Base-by-base conservation (phyloP, 2,329 filamentous ascomycete genomes). In the Fusarium sp. region DNA sequence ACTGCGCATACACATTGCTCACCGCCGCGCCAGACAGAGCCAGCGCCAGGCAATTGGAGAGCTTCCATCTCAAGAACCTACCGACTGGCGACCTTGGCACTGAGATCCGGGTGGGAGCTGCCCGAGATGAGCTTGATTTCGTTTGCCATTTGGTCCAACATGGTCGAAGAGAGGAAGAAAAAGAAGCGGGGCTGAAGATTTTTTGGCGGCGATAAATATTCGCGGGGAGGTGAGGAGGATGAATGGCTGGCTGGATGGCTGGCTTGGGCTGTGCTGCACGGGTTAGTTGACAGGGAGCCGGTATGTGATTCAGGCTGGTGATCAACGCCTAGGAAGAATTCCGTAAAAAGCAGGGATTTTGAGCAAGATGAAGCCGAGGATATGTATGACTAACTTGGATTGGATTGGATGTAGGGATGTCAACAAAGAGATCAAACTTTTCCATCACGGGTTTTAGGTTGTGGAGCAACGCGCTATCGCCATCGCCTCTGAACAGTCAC, bases 41-140 rank as follows among this genome's bases (percentile, higher is more conserved):
- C 27, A 32, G 48, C 48, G 48, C 48, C 48, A 20, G 48, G 7
- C 48, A 23, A 32, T 18, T 10, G 8, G 41, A 25, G 61, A 65
- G 52, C 58, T 35, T 30, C 48, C 23, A 52, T 68, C 37, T 67
- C 63, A 50, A 79, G 34, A n/a, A 72, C 83, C 73, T 83, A 86
- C 85, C 85, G 83, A 66, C 80, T 82, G 62, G 85, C 85, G 70
- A 86, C 84, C 78, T 84, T 84, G 73, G 82, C 82, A 79, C 85
- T 87, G 72, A 88, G 83, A 68, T 86, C 84, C 66, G 84, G 84
- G 80, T 87, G 86, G 80, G 84, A 87, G 77, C 83, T 86, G 73
- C 86, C 85, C 73, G 85, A 87, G 78, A 87, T 85, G 76, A 88
- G 83, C 80, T 88, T 88, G 81, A 88, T 87, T 79, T 88, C 86